These are phyloP conservation scores for Diplocarpon rosae DNA, from an alignment of 2,329 filamentous ascomycete genomes.

Conservation along the genomic window DNA sequence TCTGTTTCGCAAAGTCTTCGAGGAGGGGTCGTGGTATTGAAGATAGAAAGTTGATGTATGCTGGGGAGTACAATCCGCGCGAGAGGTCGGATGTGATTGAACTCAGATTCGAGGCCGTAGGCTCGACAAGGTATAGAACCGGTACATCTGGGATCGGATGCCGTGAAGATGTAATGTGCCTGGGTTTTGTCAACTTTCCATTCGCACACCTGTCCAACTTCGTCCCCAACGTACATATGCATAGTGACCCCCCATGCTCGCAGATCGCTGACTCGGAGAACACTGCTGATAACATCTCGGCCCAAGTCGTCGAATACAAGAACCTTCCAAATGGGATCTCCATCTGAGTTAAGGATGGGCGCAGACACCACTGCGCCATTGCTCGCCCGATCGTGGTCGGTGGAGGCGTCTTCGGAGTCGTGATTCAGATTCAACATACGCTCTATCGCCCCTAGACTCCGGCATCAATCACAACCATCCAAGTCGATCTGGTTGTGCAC, in stretches of 20 bases:
- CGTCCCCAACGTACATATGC: slow-evolving; percentile 56
- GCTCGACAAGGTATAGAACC: slow-evolving; percentile 92
- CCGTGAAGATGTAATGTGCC: slow-evolving; percentile 69
- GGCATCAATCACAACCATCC: background rate
- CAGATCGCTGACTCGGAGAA: slow-evolving; percentile 86
- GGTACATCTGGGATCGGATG: slow-evolving; percentile 94
- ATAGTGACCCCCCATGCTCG: slow-evolving; percentile 92
- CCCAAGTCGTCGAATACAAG: slow-evolving; percentile 88
- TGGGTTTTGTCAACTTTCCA: slow-evolving; percentile 29
- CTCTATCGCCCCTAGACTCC: slow-evolving; percentile 67
- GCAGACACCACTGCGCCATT: slow-evolving; percentile 58
- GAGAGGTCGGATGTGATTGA: slow-evolving; percentile 77
- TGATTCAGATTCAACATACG: slow-evolving; percentile 94
- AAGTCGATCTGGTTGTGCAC: slow-evolving; percentile 23
- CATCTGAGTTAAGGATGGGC: slow-evolving; percentile 76
- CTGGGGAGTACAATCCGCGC: slow-evolving; percentile 79
- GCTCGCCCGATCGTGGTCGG: slow-evolving; percentile 49
- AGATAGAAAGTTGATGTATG: slow-evolving; percentile 94
- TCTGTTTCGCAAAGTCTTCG: slow-evolving; percentile 88
- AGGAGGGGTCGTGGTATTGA: slow-evolving; percentile 82
- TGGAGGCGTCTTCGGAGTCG: slow-evolving; percentile 39
- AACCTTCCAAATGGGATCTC: slow-evolving; percentile 95
- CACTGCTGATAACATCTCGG: slow-evolving; percentile 92
- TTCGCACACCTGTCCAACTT: background rate
- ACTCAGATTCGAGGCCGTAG: slow-evolving; percentile 68